Evolutionary conservation across 768 basidiomycete genomes (phyloP), one percentile per base, ranked within the genome.

Genomic region (Lentinula guzmanii): DNA sequence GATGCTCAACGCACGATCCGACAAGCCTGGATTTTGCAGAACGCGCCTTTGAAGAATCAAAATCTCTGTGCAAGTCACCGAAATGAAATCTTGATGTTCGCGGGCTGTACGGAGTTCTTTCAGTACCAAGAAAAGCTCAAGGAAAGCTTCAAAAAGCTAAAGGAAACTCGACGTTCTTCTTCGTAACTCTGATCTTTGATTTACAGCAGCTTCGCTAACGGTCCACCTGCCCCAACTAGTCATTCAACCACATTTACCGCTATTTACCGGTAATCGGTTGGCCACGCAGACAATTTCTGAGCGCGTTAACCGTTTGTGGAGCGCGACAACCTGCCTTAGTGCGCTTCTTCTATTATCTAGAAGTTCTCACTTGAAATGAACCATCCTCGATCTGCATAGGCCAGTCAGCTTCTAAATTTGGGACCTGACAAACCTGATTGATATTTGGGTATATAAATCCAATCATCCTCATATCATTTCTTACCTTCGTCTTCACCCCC

Each of bases 291-390:
- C 37, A 13, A 24, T 35, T 21, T 39, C 53, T 35, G 34, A 15
- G 37, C 34, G 53, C 53, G 5, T 56, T 42, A 59, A 59, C 58
- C 43, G 45, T 34, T 35, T n/a, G 43, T 59, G 58, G 58, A 59
- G 58, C 58, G 31, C 48, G 45, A 59, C 58, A 59, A 50, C 28
- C 43, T 34, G 37, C 18, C 37, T 15, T 39, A 51, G 31, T 59
- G 46, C 58, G 58, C 58, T 59, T 48, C 42, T 58, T 35, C 15
- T 24, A 58, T 50, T 31, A 42, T 43, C 24, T 56, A 9, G 21
- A 41, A 43, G 24, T 24, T 42, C 53, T 54, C 53, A 43, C 37
- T 37, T 37, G 41, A 56, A 43, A 56, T 56, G 41, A 59, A 43
- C 15, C 31, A 45, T 37, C 21, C 46, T 59, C 33, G 48, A 51